Evolutionary conservation across 768 basidiomycete species (phyloP).

Genomic region (Boletus subcaerulescens): DNA sequence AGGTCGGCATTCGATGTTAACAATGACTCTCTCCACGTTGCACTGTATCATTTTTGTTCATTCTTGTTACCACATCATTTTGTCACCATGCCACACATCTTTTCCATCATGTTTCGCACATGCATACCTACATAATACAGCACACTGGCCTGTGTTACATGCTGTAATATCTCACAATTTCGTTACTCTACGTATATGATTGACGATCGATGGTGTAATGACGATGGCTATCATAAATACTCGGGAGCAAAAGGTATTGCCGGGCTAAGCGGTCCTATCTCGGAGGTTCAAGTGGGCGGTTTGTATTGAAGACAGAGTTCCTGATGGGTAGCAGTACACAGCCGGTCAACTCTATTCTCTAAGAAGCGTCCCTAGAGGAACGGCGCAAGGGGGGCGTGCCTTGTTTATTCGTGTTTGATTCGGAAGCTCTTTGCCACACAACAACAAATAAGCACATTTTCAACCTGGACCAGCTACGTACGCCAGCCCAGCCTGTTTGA

Average conservation of each 20-base stretch:
- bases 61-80: conserved; percentile 20
- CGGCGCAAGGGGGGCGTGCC: not conserved
- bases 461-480: conserved; percentile 6
- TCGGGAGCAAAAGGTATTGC: not conserved
- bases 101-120: conserved; percentile 19
- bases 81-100: conserved; percentile 19
- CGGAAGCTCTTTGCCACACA: conserved; percentile 26
- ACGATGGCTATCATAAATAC: not conserved
- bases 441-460: conserved; percentile 26
- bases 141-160: conserved; percentile 10
- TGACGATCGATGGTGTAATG: conserved; percentile 19
- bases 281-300: conserved; percentile 16
- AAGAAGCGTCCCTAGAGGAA: not conserved
- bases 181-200: conserved; percentile 6
- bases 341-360: too few relatives aligned
- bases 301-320: not conserved
- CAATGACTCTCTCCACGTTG: conserved; percentile 17
- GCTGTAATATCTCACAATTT: conserved; percentile 16
- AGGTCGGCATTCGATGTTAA: conserved; percentile 6
- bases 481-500: not conserved
- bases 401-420: conserved; percentile 28
- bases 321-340: too few relatives aligned
- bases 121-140: conserved; percentile 22
- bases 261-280: conserved; percentile 4
- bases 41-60: conserved; percentile 13